phyloP scores from a whole-genome alignment of 2,329 filamentous ascomycete species.

The Thielaviopsis cerberus region DNA sequence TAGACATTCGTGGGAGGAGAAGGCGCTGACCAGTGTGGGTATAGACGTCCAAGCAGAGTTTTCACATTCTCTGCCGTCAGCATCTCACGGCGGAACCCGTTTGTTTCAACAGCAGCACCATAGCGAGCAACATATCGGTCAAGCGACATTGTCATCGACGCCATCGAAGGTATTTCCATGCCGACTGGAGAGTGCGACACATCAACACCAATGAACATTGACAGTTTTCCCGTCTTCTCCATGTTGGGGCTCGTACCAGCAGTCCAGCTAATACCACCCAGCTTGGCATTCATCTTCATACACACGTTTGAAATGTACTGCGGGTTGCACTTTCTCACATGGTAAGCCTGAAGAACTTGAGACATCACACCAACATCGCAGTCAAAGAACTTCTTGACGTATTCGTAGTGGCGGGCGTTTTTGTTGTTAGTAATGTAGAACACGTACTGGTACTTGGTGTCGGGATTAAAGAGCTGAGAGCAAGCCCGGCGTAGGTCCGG shows the following conservation, averaged over 20 bases:
- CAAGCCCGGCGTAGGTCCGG: too few species aligned
- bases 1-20: conserved; percentile 32
- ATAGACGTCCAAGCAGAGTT: conserved; percentile 44
- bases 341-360: conserved; percentile 56
- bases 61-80: conserved; percentile 49
- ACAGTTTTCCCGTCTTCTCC: conserved; percentile 18
- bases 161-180: conserved; percentile 51
- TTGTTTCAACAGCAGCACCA: conserved; percentile 61
- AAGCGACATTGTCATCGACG: conserved; percentile 68
- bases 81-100: conserved; percentile 67
- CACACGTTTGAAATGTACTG: conserved; percentile 89
- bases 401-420: conserved; percentile 43
- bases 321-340: conserved; percentile 49
- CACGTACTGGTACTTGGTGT: conserved; percentile 30
- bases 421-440: conserved; percentile 34
- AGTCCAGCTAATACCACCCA: conserved; percentile 58
- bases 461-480: too few species aligned
- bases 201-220: conserved; percentile 78
- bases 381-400: conserved; percentile 78
- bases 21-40: conserved; percentile 26
- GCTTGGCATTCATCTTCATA: conserved; percentile 94
- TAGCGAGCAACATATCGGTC: conserved; percentile 58
- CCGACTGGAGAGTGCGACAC: conserved; percentile 70
- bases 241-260: conserved; percentile 19
- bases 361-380: conserved; percentile 68